Evolutionary conservation across 768 basidiomycete genomes (phyloP), one percentile per base, ranked within the genome.

Genomic region (Lactifluus hygrophoroides): DNA sequence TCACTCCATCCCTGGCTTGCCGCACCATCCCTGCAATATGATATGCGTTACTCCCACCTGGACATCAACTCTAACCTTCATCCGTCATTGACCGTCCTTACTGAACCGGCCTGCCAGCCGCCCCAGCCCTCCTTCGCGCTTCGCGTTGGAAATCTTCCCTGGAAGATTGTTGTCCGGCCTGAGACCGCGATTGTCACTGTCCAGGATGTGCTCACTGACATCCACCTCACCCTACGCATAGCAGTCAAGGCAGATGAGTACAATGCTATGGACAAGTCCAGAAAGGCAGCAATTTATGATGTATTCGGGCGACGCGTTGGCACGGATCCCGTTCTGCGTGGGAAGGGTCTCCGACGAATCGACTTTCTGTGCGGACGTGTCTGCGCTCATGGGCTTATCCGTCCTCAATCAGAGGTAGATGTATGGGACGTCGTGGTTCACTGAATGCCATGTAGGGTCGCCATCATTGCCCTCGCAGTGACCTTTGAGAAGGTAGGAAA

Each of bases 371-470:
- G 32, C 11, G 30, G 46, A n/a, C 47, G 37, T 34, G 13, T 37
- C 13, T n/a, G 25, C 7, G 58, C 52, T 3, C 52, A 49, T 8
- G 52, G 58, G 13, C 58, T 59, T 40, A 17, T 54, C 5, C 52
- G 32, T 28, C 46, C 47, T n/a, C 58, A 49, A 40, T 60, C 58
- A 7, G 48, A 58, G 51, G 45, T 34, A 7, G 40, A 14, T 11
- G 37, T 58, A 2, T 58, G 57, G 57, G 45, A 53, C 21, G 51
- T 58, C n/a, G 51, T 58, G 11, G 19, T 54, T 3, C 25, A 38
- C 6, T 52, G 5, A 58, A 17, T 7, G 35, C 10, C 21, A 4
- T 32, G 8, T 32, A 10, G 30, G 10, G 30, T 32, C 5, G n/a
- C n/a, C n/a, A n/a, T n/a, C n/a, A n/a, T n/a, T n/a, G n/a, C n/a